A percentile compares a stretch with the other conserved stretches of the same genome.
phyloP scores from a whole-genome alignment of 768 basidiomycete genomes.

The Suillus spraguei region DNA sequence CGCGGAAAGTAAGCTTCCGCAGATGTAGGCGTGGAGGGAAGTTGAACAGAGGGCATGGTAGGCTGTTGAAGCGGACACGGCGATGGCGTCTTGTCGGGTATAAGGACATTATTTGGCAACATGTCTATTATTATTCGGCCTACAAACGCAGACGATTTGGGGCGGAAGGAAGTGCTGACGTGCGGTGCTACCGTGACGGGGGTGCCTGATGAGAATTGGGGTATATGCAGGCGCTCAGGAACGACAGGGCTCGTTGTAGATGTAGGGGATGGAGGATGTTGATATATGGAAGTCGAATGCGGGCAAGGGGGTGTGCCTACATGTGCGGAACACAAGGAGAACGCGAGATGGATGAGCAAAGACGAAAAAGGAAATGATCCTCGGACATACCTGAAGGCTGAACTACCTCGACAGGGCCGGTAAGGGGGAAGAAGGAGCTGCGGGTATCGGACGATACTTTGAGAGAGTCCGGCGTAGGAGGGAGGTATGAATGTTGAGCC shows the following conservation, averaged over 20 bases:
- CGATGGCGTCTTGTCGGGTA: slow-evolving; percentile 24
- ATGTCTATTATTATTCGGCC: slow-evolving; percentile 62
- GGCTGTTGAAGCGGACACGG: slow-evolving; percentile 20
- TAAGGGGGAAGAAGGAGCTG: slow-evolving; percentile 31
- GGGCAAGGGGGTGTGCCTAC: slow-evolving; percentile 27
- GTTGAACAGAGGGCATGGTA: slow-evolving; percentile 29
- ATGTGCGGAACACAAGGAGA: slow-evolving; percentile 20
- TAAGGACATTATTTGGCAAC: slow-evolving; percentile 45
- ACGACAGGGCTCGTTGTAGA: slow-evolving; percentile 22
- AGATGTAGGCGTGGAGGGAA: slow-evolving; percentile 27
- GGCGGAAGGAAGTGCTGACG: slow-evolving; percentile 15
- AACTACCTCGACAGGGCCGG: slow-evolving; percentile 17
- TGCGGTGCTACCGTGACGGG: slow-evolving; percentile 7
- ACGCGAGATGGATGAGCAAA: slow-evolving; percentile 18
- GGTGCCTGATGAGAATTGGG: slow-evolving; percentile 22
- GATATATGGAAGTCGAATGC: slow-evolving; percentile 31
- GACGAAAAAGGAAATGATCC: slow-evolving; percentile 15
- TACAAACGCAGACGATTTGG: slow-evolving; percentile 32
- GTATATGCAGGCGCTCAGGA: slow-evolving; percentile 33
- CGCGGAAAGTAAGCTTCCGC: slow-evolving; percentile 44
- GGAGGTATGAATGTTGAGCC: slow-evolving; percentile 29
- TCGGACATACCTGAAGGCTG: slow-evolving; percentile 21
- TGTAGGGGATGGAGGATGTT: slow-evolving; percentile 30
- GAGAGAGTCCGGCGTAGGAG: slow-evolving; percentile 31
- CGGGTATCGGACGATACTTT: slow-evolving; percentile 24